Conservation (phyloP, 805 yeast genomes). For the Wickerhamiella siamensis region DNA sequence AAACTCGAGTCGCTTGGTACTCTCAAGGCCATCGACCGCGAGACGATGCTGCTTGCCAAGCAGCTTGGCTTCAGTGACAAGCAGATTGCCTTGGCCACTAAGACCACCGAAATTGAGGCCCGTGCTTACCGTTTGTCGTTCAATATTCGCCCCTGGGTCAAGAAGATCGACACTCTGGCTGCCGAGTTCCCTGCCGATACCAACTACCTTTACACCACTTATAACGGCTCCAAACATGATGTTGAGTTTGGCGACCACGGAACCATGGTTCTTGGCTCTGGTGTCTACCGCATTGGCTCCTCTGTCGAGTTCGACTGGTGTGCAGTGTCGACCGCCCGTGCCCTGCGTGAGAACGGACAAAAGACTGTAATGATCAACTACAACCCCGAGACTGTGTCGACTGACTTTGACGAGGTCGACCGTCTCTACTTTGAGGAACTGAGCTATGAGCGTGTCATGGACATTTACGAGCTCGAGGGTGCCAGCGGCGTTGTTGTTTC, state of each 20-base stretch:
- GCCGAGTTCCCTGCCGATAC: slow-evolving; percentile 98
- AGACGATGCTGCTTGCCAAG: slow-evolving; percentile 58
- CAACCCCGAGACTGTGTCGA: slow-evolving; percentile 96
- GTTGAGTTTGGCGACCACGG: slow-evolving; percentile 79
- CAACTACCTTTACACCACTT: slow-evolving; percentile 89
- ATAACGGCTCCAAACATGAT: slow-evolving; percentile 79
- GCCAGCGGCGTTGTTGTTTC: slow-evolving; percentile 87
- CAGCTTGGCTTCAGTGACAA: slow-evolving; percentile 90
- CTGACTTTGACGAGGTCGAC: slow-evolving; percentile 97
- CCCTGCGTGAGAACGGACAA: slow-evolving; percentile 73
- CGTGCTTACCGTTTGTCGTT: slow-evolving; percentile 67
- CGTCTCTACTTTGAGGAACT: slow-evolving; percentile 92
- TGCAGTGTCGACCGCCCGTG: slow-evolving; percentile 93
- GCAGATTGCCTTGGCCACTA: slow-evolving; percentile 73
- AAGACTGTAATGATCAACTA: slow-evolving; percentile 93
- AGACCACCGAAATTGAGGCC: slow-evolving; percentile 61
- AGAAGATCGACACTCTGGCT: slow-evolving; percentile 92
- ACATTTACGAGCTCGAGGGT: slow-evolving; percentile 84
- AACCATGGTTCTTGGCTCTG: slow-evolving; percentile 92
- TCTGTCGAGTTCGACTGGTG: slow-evolving; percentile 99
- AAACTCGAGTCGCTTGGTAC: slow-evolving; percentile 23
- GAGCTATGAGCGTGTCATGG: slow-evolving; percentile 91
- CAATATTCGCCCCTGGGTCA: slow-evolving; percentile 82
- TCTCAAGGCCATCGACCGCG: slow-evolving; percentile 42
- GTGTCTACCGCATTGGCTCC: slow-evolving; percentile 96